Conservation (phyloP, 2,329 filamentous ascomycete species). For the Bimuria novae-zelandiae region DNA sequence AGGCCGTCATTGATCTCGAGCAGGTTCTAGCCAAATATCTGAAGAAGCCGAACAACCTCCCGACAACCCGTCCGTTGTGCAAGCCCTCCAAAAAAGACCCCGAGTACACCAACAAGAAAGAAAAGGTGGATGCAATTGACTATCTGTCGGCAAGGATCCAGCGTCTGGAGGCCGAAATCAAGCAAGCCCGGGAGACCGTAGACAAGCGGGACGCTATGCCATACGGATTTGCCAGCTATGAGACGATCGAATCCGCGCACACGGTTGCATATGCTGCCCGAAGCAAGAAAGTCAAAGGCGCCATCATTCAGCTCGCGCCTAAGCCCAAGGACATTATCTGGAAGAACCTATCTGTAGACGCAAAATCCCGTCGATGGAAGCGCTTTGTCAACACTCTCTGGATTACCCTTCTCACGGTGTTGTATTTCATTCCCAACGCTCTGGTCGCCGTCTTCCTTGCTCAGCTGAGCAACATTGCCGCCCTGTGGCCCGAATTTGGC, state of each 20-base stretch:
- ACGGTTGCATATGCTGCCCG: constrained; percentile 80
- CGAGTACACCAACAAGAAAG: constrained; percentile 63
- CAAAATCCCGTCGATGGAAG: constrained; percentile 70
- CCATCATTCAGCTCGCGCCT: constrained; percentile 78
- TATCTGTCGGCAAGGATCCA: constrained; percentile 87
- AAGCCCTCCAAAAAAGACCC: constrained; percentile 77
- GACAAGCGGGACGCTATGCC: constrained; percentile 87
- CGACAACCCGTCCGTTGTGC: constrained; percentile 76
- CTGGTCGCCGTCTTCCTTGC: constrained; percentile 93
- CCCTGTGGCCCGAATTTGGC: constrained; percentile 78
- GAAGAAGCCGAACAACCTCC: constrained; percentile 81
- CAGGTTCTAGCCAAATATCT: constrained; percentile 85
- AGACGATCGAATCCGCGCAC: constrained; percentile 85
- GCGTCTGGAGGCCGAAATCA: constrained; percentile 80
- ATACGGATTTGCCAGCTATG: constrained; percentile 94
- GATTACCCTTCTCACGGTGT: constrained; percentile 76
- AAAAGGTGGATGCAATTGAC: constrained; percentile 91
- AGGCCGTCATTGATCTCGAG: constrained; percentile 81
- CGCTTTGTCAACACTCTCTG: constrained; percentile 81
- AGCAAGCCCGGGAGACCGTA: constrained; percentile 77
- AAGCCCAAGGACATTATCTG: constrained; percentile 92
- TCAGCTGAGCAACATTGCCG: constrained; percentile 78
- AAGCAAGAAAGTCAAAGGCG: constrained; percentile 78
- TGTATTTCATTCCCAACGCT: constrained; percentile 92
- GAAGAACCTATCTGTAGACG: constrained; percentile 82